Percentiles rank a stretch among this genome's conserved stretches.
Evolutionary conservation across 176 grass and related monocot genomes (phyloP).

Genomic region (Oryza punctata): DNA sequence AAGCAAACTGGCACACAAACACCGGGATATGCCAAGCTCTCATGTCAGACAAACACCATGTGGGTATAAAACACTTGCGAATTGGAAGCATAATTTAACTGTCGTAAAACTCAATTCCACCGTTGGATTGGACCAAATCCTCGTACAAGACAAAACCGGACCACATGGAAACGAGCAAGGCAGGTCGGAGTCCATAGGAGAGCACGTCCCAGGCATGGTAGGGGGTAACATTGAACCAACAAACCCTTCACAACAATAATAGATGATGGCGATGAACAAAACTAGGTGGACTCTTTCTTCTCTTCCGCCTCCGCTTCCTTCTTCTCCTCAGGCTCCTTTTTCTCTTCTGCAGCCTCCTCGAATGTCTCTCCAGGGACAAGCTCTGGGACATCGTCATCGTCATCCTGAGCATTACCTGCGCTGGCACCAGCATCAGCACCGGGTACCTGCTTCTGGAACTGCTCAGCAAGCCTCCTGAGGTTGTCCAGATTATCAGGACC

Average conservation of each 20-base stretch:
- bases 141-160: slow-evolving; percentile 38
- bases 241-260: slow-evolving; percentile 41
- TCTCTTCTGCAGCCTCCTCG: slow-evolving; percentile 59
- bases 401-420: slow-evolving; percentile 42
- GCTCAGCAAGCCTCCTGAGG: slow-evolving; percentile 64
- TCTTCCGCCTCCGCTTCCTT: slow-evolving; percentile 39
- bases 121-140: slow-evolving; percentile 23
- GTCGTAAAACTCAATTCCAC: slow-evolving; percentile 41
- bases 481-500: slow-evolving; percentile 77
- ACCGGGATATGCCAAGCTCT: background rate
- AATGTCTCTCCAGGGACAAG: slow-evolving; percentile 78
- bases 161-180: slow-evolving; percentile 19
- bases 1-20: background rate
- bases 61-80: background rate
- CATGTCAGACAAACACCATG: background rate
- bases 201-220: slow-evolving; percentile 34
- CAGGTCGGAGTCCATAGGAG: slow-evolving; percentile 27
- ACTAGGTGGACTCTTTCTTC: slow-evolving; percentile 52
- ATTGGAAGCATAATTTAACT: background rate
- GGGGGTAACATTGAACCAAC: slow-evolving; percentile 34
- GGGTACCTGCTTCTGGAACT: slow-evolving; percentile 61
- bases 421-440: slow-evolving; percentile 23
- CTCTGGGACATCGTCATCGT: slow-evolving; percentile 71
- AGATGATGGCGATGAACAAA: slow-evolving; percentile 12
- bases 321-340: slow-evolving; percentile 49